Percentiles rank a stretch among this genome's conserved stretches.
Evolutionary conservation across 441 rosid genomes (phyloP).

Genomic region (Mallotus repandus): DNA sequence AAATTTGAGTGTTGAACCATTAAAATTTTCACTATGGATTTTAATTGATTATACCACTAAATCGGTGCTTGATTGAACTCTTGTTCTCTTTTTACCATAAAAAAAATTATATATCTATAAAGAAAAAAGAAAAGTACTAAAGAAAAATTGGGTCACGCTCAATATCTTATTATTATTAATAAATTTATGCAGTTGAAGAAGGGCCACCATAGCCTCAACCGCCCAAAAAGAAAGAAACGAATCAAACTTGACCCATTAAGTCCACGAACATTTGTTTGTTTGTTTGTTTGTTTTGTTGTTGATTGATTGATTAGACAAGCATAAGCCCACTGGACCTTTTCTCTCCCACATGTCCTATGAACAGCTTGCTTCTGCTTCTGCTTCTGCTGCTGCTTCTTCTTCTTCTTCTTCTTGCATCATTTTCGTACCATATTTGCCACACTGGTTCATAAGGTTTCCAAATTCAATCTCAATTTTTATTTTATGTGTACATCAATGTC

Average conservation of each 20-base stretch:
- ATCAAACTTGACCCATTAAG: conserved; percentile 26
- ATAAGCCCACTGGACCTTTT: conserved; percentile 18
- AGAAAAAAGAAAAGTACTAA: neutral
- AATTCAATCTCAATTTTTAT: neutral
- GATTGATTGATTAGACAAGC: conserved; percentile 33
- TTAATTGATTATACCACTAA: no score
- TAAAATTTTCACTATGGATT: no score
- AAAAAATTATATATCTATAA: neutral
- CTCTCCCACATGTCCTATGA: conserved; percentile 28
- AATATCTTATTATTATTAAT: no score
- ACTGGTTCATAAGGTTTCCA: neutral
- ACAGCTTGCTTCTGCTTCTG: neutral
- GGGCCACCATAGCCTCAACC: conserved; percentile 26
- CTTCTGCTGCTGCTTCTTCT: no score
- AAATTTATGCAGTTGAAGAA: neutral
- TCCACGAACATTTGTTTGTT: conserved; percentile 26
- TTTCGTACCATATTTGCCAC: neutral
- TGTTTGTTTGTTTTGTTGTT: neutral
- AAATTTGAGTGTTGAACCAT: no score
- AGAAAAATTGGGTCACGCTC: neutral
- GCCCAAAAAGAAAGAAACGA: conserved; percentile 32
- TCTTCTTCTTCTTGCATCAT: neutral
- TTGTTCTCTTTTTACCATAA: no score
- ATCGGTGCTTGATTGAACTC: no score
- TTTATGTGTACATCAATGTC: neutral